phyloP scores from a whole-genome alignment of 371 early-diverging fungal genomes.

The Mortierella sp. region DNA sequence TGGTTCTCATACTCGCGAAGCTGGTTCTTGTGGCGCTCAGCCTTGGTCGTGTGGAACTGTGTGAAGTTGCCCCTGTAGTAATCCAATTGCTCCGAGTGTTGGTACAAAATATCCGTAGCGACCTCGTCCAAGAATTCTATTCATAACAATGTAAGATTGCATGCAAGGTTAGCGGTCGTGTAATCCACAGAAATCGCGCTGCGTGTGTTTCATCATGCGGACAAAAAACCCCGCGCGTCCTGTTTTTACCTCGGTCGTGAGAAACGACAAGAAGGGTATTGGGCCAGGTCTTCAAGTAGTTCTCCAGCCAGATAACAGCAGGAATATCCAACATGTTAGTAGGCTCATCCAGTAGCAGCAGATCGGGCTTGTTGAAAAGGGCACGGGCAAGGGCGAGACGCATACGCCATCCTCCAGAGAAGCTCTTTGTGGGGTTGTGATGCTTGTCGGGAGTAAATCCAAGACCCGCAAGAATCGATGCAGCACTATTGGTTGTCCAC shows the following conservation, averaged over 20 bases:
- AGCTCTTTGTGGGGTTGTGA: slow-evolving; percentile 87
- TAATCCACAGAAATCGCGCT: too few relatives aligned
- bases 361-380: slow-evolving; percentile 95
- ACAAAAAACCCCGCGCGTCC: background rate
- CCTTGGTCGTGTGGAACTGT: slow-evolving; percentile 89
- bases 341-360: slow-evolving; percentile 99
- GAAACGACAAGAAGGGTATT: slow-evolving; percentile 96
- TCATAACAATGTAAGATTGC: background rate
- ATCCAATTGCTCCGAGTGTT: slow-evolving; percentile 93
- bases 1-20: slow-evolving; percentile 96
- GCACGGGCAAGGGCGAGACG: slow-evolving; percentile 97
- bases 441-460: slow-evolving; percentile 92
- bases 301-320: slow-evolving; percentile 98
- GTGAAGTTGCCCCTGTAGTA: slow-evolving; percentile 97
- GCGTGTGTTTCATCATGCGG: background rate
- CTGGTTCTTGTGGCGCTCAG: slow-evolving; percentile 92
- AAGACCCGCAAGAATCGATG: slow-evolving; percentile 94
- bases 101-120: slow-evolving; percentile 96
- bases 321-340: slow-evolving; percentile 98
- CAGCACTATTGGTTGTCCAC: slow-evolving; percentile 71
- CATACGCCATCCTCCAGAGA: slow-evolving; percentile 98
- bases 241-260: slow-evolving; percentile 87
- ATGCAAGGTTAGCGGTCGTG: background rate
- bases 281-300: slow-evolving; percentile 91
- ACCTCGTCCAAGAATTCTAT: slow-evolving; percentile 96